Conservation (phyloP, 352 stramenopile genomes). For the Phytophthora parvispora region DNA sequence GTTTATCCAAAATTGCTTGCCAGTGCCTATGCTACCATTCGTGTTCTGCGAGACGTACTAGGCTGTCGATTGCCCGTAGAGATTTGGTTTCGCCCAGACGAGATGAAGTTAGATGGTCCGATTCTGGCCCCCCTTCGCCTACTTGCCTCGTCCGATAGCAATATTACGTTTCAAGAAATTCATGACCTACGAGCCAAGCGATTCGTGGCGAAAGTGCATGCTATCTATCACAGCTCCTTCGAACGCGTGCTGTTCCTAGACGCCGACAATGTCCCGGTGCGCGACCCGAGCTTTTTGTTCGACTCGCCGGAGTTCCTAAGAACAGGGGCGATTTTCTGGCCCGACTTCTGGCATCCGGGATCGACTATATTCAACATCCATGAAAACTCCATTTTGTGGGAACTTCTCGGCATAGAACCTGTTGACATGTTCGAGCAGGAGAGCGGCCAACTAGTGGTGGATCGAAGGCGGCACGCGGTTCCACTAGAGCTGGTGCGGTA, state of each 20-base stretch:
- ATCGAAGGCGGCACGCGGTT: constrained; percentile 37
- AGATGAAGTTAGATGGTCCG: no score
- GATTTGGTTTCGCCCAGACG: constrained; percentile 51
- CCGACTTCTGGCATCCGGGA: constrained; percentile 71
- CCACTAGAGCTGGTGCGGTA: constrained; percentile 52
- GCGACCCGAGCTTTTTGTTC: constrained; percentile 65
- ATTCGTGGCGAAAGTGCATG: constrained; percentile 65
- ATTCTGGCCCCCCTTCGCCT: no score
- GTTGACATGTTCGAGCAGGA: constrained; percentile 78
- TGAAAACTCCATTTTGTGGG: constrained; percentile 57
- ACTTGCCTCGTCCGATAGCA: no score
- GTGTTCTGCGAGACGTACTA: constrained; percentile 34
- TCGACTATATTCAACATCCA: constrained; percentile 76
- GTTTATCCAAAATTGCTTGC: constrained; percentile 59
- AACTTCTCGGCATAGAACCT: constrained; percentile 53
- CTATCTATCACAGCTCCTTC: constrained; percentile 54
- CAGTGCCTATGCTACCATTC: constrained; percentile 47
- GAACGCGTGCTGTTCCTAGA: constrained; percentile 64
- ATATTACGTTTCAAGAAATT: constrained; percentile 39
- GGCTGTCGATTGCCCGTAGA: constrained; percentile 58
- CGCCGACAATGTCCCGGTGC: constrained; percentile 60
- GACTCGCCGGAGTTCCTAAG: constrained; percentile 36
- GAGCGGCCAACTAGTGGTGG: constrained; percentile 62
- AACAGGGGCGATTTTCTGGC: constrained; percentile 72
- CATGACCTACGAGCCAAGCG: constrained; percentile 28